phyloP scores from a whole-genome alignment of 768 basidiomycete species.

The Hypsizygus marmoreus region DNA sequence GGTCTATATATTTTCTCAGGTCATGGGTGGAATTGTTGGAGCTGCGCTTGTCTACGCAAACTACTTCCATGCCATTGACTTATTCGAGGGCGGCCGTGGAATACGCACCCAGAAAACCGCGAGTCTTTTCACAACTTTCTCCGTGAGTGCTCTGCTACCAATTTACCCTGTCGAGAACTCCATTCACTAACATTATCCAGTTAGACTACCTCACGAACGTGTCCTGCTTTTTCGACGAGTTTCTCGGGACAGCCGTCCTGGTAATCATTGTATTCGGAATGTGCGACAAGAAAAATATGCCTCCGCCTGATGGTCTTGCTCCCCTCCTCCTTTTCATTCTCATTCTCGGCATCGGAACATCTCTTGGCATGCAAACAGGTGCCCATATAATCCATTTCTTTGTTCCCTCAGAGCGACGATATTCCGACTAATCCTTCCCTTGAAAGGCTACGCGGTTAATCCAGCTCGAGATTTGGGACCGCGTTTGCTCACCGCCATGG shows the following conservation, averaged over 20 bases:
- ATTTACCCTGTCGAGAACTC: too few species aligned
- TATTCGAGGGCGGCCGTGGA: slow-evolving; percentile 58
- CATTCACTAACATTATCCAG: slow-evolving; percentile 22
- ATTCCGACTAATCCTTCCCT: too few species aligned
- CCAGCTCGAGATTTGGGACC: slow-evolving; percentile 55
- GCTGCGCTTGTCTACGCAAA: slow-evolving; percentile 64
- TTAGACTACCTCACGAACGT: slow-evolving; percentile 40
- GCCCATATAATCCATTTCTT: too few species aligned
- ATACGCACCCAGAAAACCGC: slow-evolving; percentile 61
- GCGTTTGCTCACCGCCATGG: slow-evolving; percentile 65
- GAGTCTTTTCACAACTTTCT: slow-evolving; percentile 58
- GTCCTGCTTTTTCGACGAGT: slow-evolving; percentile 50
- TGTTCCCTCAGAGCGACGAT: too few species aligned
- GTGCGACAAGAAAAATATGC: slow-evolving; percentile 52
- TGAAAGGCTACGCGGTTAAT: slow-evolving; percentile 44
- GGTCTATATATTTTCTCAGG: slow-evolving; percentile 62
- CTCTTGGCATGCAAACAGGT: slow-evolving; percentile 64
- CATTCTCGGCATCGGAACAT: slow-evolving; percentile 55
- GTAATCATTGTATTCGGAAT: slow-evolving; percentile 54
- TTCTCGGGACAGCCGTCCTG: slow-evolving; percentile 58
- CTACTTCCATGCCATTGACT: slow-evolving; percentile 69
- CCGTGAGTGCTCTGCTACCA: slow-evolving; percentile 54
- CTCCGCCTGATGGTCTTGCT: slow-evolving; percentile 51
- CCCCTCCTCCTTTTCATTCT: slow-evolving; percentile 58
- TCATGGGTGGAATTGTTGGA: slow-evolving; percentile 64